Base-by-base conservation (phyloP, 2,329 filamentous ascomycete species). In the Eutypa lata region DNA sequence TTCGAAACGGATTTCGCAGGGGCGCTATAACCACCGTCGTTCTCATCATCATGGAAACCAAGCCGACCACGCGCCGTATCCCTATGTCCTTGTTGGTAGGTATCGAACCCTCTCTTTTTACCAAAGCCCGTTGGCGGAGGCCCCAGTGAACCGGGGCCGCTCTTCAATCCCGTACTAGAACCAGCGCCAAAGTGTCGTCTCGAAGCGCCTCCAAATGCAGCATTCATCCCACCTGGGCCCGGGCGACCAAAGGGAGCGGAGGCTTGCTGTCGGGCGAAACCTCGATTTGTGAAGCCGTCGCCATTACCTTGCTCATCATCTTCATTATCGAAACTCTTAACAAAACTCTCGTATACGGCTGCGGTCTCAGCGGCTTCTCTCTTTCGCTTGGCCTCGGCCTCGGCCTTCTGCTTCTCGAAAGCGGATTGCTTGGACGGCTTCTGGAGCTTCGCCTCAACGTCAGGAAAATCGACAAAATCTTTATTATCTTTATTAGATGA, bases 351-450 rank as follows among this genome's bases (percentile, higher is more conserved):
- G 69, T 92, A 89, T 1, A 91, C 90, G 22, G 90, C 91, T 21
- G 89, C 90, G 7, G 90, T 95, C 73, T 96, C 92, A 60, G 88
- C 90, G 64, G 88, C 88, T 71, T 96, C 92, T 60, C 90, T 83
- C 61, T 83, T 81, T 54, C 89, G 86, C 74, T 96, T 96, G 22
- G 90, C 91, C 76, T 96, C 91, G 52, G 89, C 90, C 68, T 96
- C 91, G 54, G 90, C 90, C 70, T 89, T 91, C 69, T 95, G 89
- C 62, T 87, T 87, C 73, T 96, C 92, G 68, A 95, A 96, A 24
- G 88, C 80, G 19, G 91, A 95, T 67, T 94, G 90, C 72, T 92
- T 94, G 56, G 86, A 81, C 0, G 90, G 85, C 47, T 90, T 90
- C 52, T 88, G 83, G 48, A 94, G 84, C 71, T 95, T 96, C 49